phyloP scores from a whole-genome alignment of 495 filamentous ascomycete genomes.

The Amniculicola lignicola region DNA sequence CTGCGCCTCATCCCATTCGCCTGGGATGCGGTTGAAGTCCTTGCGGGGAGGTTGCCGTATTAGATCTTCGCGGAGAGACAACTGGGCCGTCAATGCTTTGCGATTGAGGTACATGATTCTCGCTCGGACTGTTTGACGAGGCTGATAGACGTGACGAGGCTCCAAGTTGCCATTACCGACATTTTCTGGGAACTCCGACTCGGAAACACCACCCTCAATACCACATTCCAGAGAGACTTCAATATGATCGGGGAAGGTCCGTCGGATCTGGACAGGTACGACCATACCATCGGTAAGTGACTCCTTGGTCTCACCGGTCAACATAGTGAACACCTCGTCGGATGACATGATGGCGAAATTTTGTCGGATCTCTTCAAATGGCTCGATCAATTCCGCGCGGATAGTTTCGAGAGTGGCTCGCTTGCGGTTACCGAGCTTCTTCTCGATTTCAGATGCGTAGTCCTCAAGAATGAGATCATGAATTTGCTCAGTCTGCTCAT shows the following conservation, averaged over 20 bases:
- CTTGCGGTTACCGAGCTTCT: slow-evolving; percentile 87
- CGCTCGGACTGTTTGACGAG: slow-evolving; percentile 79
- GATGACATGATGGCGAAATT: slow-evolving; percentile 66
- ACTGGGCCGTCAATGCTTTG: slow-evolving; percentile 72
- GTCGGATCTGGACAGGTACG: slow-evolving; percentile 80
- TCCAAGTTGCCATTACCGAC: slow-evolving; percentile 51
- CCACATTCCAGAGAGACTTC: slow-evolving; percentile 92
- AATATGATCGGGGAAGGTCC: slow-evolving; percentile 85
- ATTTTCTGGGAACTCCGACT: slow-evolving; percentile 66
- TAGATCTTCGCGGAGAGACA: slow-evolving; percentile 77
- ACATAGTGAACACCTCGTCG: slow-evolving; percentile 93
- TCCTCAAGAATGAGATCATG: slow-evolving; percentile 95
- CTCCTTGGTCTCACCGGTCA: slow-evolving; percentile 87
- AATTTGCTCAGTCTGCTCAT: slow-evolving; percentile 87
- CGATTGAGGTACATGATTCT: slow-evolving; percentile 84
- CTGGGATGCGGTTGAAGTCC: slow-evolving; percentile 63
- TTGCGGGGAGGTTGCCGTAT: slow-evolving; percentile 66
- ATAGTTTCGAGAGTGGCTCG: slow-evolving; percentile 96
- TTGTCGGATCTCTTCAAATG: slow-evolving; percentile 90
- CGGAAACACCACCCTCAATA: slow-evolving; percentile 79
- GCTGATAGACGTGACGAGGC: slow-evolving; percentile 53
- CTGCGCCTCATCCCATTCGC: slow-evolving; percentile 81
- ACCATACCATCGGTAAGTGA: slow-evolving; percentile 85
- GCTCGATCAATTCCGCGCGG: slow-evolving; percentile 83
- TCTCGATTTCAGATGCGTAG: slow-evolving; percentile 93